These are phyloP conservation scores for Crataegus laevigata DNA, from an alignment of 306 rosid species.

Conservation along the genomic window DNA sequence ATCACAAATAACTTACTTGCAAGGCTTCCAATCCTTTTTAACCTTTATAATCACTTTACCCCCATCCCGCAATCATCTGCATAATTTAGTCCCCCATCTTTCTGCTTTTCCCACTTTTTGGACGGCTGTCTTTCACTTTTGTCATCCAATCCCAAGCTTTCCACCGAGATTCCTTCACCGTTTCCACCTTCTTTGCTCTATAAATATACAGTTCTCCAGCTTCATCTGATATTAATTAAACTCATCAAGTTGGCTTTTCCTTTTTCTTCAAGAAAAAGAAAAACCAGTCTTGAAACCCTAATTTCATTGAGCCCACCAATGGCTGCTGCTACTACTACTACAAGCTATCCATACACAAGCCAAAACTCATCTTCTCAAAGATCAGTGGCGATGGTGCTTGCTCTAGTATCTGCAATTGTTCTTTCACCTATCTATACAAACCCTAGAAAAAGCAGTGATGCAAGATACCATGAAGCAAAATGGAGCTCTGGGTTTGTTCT, in stretches of 20 bases:
- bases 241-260: slow-evolving; percentile 14
- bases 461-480: slow-evolving; percentile 41
- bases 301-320: slow-evolving; percentile 19
- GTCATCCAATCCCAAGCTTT: slow-evolving; percentile 30
- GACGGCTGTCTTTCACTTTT: slow-evolving; percentile 52
- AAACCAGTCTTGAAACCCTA: neutral
- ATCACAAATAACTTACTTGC: slow-evolving; percentile 57
- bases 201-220: slow-evolving; percentile 24
- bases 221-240: neutral
- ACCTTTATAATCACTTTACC: slow-evolving; percentile 10
- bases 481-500: slow-evolving; percentile 71
- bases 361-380: slow-evolving; percentile 50
- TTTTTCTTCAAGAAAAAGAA: neutral
- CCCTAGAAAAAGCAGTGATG: slow-evolving; percentile 21
- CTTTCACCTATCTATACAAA: slow-evolving; percentile 52
- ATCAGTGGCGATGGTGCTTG: slow-evolving; percentile 63
- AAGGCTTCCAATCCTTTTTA: slow-evolving; percentile 24
- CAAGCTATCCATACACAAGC: slow-evolving; percentile 22
- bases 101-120: slow-evolving; percentile 48
- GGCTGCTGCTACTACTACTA: slow-evolving; percentile 33
- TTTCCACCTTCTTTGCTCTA: slow-evolving; percentile 20
- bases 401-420: slow-evolving; percentile 57
- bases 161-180: slow-evolving; percentile 58
- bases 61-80: slow-evolving; percentile 13
- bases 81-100: slow-evolving; percentile 12